A percentile compares a stretch with the other conserved stretches of the same genome.
Conservation (phyloP, 495 filamentous ascomycete species). For the Tuber brumale region DNA sequence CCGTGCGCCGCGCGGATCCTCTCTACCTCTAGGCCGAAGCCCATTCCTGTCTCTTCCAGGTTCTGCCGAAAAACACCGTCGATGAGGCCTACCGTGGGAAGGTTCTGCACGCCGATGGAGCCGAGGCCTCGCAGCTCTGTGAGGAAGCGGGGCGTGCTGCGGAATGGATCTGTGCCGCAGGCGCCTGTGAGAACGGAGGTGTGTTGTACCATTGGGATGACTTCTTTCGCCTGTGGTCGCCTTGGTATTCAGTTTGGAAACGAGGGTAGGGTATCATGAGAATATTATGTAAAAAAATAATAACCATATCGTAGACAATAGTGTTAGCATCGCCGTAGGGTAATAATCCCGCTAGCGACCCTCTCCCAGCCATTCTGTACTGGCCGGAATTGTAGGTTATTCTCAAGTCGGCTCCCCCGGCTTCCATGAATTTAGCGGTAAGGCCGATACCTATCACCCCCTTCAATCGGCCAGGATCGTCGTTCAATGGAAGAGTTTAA, state of each 20-base stretch:
- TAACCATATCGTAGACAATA: constrained; percentile 59
- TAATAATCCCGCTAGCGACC: constrained; percentile 64
- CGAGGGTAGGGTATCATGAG: constrained; percentile 26
- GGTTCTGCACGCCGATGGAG: constrained; percentile 65
- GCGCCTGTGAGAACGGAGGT: constrained; percentile 62
- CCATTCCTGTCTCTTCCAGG: constrained; percentile 67
- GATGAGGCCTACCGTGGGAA: constrained; percentile 64
- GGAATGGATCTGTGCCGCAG: constrained; percentile 62
- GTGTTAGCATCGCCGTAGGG: constrained; percentile 67
- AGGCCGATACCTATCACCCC: constrained; percentile 54
- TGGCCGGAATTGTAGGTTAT: constrained; percentile 67
- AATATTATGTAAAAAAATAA: neutral
- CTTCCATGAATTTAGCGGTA: constrained; percentile 62
- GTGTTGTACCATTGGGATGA: constrained; percentile 54
- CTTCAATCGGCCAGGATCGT: neutral
- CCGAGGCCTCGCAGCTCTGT: constrained; percentile 53
- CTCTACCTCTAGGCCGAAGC: constrained; percentile 57
- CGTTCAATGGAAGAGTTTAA: neutral
- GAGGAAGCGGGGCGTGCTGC: constrained; percentile 54
- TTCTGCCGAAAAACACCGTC: constrained; percentile 60
- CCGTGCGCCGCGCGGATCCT: constrained; percentile 54
- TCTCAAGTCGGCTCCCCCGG: constrained; percentile 61
- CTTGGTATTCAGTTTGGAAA: neutral
- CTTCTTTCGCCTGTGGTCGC: constrained; percentile 49
- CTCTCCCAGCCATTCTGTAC: constrained; percentile 65